A percentile compares a stretch with the other conserved stretches of the same genome.
phyloP scores from a whole-genome alignment of 768 basidiomycete species.

The Boletus rubropictus region DNA sequence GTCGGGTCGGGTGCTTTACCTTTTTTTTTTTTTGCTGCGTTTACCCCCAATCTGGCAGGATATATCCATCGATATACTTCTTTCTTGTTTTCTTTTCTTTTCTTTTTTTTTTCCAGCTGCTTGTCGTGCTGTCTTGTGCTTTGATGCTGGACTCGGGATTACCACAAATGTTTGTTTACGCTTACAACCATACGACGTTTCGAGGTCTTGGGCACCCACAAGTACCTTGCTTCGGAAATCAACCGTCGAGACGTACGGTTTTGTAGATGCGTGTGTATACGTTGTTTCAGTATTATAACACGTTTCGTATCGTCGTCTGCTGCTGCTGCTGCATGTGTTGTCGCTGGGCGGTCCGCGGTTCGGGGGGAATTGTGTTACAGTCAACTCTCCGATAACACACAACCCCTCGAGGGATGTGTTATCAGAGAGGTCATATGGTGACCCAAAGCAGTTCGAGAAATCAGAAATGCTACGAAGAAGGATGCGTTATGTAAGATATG shows the following conservation, averaged over 20 bases:
- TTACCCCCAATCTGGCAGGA: slow-evolving; percentile 8
- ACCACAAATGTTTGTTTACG: not conserved
- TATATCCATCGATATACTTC: slow-evolving; percentile 5
- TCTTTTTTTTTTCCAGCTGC: not conserved
- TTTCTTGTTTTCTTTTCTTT: not conserved
- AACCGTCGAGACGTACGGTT: too few relatives aligned
- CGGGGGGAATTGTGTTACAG: too few relatives aligned
- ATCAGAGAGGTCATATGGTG: too few relatives aligned
- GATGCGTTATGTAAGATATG: too few relatives aligned
- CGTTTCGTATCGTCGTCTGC: not conserved
- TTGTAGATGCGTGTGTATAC: too few relatives aligned
- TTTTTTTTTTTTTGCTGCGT: not conserved
- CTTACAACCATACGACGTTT: not conserved
- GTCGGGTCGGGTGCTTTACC: not conserved
- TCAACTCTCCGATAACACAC: too few relatives aligned
- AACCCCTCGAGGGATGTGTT: too few relatives aligned
- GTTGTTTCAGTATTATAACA: not conserved
- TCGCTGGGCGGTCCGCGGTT: too few relatives aligned
- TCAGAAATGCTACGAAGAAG: too few relatives aligned
- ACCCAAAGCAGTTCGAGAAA: too few relatives aligned
- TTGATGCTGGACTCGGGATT: not conserved
- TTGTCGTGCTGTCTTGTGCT: not conserved
- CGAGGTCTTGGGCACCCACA: not conserved
- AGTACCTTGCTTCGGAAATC: too few relatives aligned
- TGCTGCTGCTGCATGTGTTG: too few relatives aligned